Evolutionary conservation across 2,329 filamentous ascomycete species (phyloP).

Genomic region (Pseudocercospora eumusae): DNA sequence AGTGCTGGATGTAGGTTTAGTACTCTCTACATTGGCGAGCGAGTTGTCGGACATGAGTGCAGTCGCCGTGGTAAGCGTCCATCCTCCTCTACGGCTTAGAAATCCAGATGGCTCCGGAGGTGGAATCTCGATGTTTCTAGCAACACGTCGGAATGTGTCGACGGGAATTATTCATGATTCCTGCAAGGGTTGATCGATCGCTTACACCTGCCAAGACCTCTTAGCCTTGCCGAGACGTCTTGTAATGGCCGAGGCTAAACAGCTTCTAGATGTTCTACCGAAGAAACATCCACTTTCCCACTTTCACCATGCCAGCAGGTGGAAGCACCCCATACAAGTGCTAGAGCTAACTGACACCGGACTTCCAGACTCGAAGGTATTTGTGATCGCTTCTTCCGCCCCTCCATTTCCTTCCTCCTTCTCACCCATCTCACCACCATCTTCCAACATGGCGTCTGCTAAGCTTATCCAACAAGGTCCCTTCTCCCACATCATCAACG

Average conservation of each 20-base stretch:
- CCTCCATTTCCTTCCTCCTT: constrained; percentile 3
- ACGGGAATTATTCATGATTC: too few relatives aligned
- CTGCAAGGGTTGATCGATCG: neutral
- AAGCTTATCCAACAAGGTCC: constrained; percentile 22
- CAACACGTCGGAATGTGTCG: too few relatives aligned
- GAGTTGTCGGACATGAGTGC: too few relatives aligned
- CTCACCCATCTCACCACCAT: neutral
- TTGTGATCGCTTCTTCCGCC: neutral
- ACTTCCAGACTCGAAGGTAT: constrained; percentile 4
- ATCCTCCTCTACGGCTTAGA: too few relatives aligned
- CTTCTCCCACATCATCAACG: constrained; percentile 43
- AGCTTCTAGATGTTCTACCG: constrained; percentile 1
- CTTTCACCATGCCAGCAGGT: neutral
- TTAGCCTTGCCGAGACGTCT: neutral
- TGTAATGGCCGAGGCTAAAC: constrained; percentile 1
- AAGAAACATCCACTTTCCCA: neutral
- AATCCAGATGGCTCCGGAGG: too few relatives aligned
- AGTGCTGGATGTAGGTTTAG: too few relatives aligned
- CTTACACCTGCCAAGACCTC: too few relatives aligned
- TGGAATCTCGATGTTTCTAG: too few relatives aligned
- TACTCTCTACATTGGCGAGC: too few relatives aligned
- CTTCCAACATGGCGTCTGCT: constrained; percentile 22
- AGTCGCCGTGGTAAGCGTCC: too few relatives aligned
- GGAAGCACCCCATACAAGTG: constrained; percentile 1
- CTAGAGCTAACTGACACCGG: neutral